Evolutionary conservation across 1,284 basidiomycete genomes (phyloP).

Genomic region (Polyporus tsugae): DNA sequence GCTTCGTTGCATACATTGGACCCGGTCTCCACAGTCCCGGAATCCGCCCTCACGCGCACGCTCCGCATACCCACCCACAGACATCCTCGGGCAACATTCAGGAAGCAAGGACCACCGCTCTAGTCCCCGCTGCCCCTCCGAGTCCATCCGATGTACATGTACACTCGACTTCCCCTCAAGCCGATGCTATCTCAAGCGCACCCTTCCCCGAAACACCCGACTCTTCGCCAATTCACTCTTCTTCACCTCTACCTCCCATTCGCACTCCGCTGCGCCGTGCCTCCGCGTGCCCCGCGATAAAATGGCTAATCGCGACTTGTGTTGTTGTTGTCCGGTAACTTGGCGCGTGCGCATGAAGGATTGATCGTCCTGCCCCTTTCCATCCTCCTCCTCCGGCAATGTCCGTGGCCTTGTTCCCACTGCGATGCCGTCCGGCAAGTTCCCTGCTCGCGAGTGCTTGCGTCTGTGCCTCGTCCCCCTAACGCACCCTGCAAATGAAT

Average conservation of each 20-base stretch:
- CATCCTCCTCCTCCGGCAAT: not conserved
- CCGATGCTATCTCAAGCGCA: not conserved
- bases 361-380: not conserved
- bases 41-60: not conserved
- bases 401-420: not conserved
- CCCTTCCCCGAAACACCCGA: slow-evolving; percentile 1
- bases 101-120: not conserved
- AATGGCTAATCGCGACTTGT: not conserved
- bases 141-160: not conserved
- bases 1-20: not conserved
- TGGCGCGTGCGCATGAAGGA: not conserved
- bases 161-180: too few relatives aligned
- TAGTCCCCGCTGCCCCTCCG: not conserved
- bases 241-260: not conserved
- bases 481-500: not conserved
- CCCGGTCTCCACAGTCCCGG: not conserved
- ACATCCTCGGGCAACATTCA: not conserved
- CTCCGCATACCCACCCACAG: too few relatives aligned
- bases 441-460: not conserved
- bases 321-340: not conserved
- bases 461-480: not conserved
- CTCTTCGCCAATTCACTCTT: not conserved
- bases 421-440: not conserved
- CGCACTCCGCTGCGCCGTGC: not conserved
- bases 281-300: not conserved